phyloP scores from a whole-genome alignment of 179 eudicot genomes.

The Sideroxylon spinosum region DNA sequence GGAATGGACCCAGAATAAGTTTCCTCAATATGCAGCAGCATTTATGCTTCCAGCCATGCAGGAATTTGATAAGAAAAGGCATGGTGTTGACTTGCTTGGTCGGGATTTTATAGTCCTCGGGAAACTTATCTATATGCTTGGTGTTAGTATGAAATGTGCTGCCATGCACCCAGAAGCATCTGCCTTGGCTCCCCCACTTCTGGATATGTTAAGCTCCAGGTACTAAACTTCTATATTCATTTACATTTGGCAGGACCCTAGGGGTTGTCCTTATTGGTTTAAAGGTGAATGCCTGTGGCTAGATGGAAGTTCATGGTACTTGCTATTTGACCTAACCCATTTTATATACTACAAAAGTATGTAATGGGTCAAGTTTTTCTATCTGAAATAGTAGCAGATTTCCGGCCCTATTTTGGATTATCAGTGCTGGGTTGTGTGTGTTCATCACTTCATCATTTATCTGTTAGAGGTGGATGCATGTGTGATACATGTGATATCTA shows the following conservation, averaged over 20 bases:
- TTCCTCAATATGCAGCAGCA: constrained; percentile 86
- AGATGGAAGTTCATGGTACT: not conserved
- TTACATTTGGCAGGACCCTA: not conserved
- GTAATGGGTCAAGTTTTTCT: not conserved
- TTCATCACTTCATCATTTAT: no score
- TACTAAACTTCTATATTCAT: constrained; percentile 21
- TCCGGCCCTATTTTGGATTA: not conserved
- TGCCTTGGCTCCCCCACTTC: constrained; percentile 62
- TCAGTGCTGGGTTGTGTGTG: not conserved
- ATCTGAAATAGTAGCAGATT: not conserved
- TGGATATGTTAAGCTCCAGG: constrained; percentile 91
- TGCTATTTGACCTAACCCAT: constrained; percentile 1
- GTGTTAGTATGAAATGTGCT: constrained; percentile 80
- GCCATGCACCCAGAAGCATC: constrained; percentile 98
- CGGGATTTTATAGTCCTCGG: constrained; percentile 89
- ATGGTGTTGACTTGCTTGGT: constrained; percentile 90
- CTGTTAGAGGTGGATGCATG: no score
- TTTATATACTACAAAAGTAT: not conserved
- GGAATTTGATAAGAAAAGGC: constrained; percentile 90
- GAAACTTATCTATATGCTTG: constrained; percentile 87
- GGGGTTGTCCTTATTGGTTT: not conserved
- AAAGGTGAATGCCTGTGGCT: not conserved
- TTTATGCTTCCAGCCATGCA: constrained; percentile 98
- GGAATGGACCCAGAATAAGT: constrained; percentile 63
- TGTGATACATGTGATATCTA: no score